These are phyloP conservation scores for Marvania coccoides DNA, from an alignment of 139 green algal species.

Conservation along the genomic window DNA sequence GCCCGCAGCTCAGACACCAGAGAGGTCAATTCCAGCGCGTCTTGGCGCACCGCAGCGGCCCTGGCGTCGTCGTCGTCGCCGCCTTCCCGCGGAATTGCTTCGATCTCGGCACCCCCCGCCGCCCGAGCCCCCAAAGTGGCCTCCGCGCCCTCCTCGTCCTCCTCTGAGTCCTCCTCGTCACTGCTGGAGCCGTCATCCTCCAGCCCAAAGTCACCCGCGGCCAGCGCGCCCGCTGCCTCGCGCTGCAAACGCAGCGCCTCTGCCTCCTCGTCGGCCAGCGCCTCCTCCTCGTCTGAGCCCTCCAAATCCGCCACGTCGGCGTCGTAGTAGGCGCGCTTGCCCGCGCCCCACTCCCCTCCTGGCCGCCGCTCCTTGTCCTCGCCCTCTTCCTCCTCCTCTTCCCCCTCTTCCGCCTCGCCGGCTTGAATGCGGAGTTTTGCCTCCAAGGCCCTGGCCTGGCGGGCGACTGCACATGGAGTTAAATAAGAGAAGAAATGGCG, in stretches of 20 bases:
- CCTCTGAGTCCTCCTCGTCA: slow-evolving; percentile 28
- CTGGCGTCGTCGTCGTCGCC: slow-evolving; percentile 24
- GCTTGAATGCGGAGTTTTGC: slow-evolving; percentile 52
- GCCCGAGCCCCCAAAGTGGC: slow-evolving; percentile 11
- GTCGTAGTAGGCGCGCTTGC: slow-evolving; percentile 70
- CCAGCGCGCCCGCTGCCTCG: slow-evolving; percentile 31
- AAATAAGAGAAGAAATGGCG: not conserved
- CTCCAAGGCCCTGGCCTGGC: slow-evolving; percentile 52
- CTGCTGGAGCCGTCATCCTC: slow-evolving; percentile 6
- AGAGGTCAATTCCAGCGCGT: slow-evolving; percentile 73
- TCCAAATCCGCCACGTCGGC: slow-evolving; percentile 38
- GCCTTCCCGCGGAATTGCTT: slow-evolving; percentile 40
- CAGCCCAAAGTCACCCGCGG: slow-evolving; percentile 56
- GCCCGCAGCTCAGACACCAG: slow-evolving; percentile 63
- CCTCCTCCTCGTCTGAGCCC: slow-evolving; percentile 64
- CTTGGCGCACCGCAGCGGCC: slow-evolving; percentile 42
- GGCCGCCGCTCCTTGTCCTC: slow-evolving; percentile 5
- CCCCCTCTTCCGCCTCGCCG: slow-evolving; percentile 39
- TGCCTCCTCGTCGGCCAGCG: slow-evolving; percentile 53
- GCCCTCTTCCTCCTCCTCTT: slow-evolving; percentile 31
- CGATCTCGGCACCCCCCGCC: slow-evolving; percentile 29
- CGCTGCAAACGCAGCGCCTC: slow-evolving; percentile 68
- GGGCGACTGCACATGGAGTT: slow-evolving; percentile 49
- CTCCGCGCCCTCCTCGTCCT: slow-evolving; percentile 17
- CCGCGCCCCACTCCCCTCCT: slow-evolving; percentile 45